These are phyloP conservation scores for Clonostachys sp. DNA, from an alignment of 2,329 filamentous ascomycete genomes.

Conservation along the genomic window DNA sequence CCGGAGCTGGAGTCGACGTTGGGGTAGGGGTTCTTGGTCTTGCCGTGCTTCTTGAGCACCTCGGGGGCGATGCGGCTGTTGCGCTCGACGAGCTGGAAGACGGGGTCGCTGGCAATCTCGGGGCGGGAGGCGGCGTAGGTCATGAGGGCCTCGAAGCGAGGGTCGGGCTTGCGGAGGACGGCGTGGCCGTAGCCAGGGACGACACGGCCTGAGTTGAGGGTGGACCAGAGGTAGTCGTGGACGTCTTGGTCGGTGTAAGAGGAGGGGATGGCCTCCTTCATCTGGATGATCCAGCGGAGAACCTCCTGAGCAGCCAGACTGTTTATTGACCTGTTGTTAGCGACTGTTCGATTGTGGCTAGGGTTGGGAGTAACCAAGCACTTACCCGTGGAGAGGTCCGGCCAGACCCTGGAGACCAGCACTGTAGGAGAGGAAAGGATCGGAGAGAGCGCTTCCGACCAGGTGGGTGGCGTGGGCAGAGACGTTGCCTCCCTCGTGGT, in stretches of 20 bases:
- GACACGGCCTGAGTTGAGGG: constrained; percentile 88
- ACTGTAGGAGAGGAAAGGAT: constrained; percentile 93
- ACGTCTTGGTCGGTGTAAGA: constrained; percentile 78
- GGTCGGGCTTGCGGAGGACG: constrained; percentile 93
- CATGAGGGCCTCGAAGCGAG: constrained; percentile 94
- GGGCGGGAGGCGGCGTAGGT: constrained; percentile 84
- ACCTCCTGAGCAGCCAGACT: constrained; percentile 94
- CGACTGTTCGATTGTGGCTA: background rate
- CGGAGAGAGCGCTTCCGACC: constrained; percentile 88
- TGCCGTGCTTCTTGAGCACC: constrained; percentile 91
- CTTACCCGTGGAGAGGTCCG: constrained; percentile 64
- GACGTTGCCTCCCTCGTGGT: constrained; percentile 97
- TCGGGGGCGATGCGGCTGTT: constrained; percentile 88
- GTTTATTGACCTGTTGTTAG: background rate
- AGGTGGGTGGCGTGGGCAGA: constrained; percentile 94
- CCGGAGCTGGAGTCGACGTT: constrained; percentile 94
- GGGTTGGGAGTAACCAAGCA: background rate
- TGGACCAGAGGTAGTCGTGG: constrained; percentile 85
- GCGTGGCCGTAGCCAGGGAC: constrained; percentile 95
- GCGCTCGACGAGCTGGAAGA: constrained; percentile 91
- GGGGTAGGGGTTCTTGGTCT: constrained; percentile 97
- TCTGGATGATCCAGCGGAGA: constrained; percentile 91
- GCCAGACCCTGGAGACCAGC: constrained; percentile 93
- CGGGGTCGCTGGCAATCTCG: constrained; percentile 79
- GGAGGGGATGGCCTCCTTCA: constrained; percentile 82